Conservation (phyloP, 2,329 filamentous ascomycete species). For the Epichloe scottii region DNA sequence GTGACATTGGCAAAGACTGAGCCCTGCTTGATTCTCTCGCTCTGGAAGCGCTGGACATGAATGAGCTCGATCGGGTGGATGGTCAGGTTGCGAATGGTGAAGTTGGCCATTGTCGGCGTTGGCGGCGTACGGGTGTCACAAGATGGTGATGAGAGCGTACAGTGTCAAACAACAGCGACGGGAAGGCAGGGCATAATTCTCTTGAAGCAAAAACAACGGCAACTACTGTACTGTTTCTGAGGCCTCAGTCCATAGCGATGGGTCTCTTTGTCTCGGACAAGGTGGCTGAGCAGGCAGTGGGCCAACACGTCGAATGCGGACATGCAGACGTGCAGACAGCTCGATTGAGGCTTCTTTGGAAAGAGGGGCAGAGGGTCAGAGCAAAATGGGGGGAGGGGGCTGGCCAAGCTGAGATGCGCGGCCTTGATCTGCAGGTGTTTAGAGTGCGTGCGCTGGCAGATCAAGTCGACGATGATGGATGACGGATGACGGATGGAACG, state of each 20-base stretch:
- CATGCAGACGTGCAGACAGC: background rate
- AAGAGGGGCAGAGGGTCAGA: background rate
- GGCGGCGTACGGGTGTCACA: background rate
- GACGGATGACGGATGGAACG: too few species aligned
- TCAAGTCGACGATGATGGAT: too few species aligned
- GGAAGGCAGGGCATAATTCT: background rate
- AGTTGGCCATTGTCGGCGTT: slow-evolving; percentile 30
- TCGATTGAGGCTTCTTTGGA: background rate
- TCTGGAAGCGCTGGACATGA: slow-evolving; percentile 60
- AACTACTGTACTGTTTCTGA: background rate
- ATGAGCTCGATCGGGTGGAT: slow-evolving; percentile 60
- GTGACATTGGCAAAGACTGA: slow-evolving; percentile 34
- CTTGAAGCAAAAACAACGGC: background rate
- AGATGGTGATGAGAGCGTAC: background rate
- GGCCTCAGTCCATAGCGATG: background rate
- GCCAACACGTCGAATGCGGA: background rate
- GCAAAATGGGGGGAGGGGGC: too few species aligned
- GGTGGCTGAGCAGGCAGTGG: background rate
- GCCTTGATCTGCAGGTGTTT: too few species aligned
- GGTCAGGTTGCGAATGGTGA: slow-evolving; percentile 77
- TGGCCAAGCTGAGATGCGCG: background rate
- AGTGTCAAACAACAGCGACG: background rate
- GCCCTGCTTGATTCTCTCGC: slow-evolving; percentile 26
- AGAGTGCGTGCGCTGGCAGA: too few species aligned
- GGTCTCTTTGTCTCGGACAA: background rate